Conservation (phyloP, 2,329 filamentous ascomycete genomes). For the Trichoderma harzianum region DNA sequence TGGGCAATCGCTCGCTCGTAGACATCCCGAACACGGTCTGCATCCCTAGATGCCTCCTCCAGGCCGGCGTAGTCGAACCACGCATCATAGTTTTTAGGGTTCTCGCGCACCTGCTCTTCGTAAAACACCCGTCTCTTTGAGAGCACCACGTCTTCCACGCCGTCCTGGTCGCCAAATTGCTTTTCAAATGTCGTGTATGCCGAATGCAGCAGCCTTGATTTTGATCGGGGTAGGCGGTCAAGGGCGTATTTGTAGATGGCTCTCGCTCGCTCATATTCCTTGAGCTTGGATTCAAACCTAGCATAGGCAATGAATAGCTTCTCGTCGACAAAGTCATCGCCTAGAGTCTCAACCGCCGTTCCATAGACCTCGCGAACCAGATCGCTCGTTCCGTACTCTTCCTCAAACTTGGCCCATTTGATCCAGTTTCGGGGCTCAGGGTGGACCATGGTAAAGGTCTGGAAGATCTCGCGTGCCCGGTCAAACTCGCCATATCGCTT, state of each 20-base stretch:
- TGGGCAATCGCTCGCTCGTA: constrained; percentile 97
- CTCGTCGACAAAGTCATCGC: constrained; percentile 95
- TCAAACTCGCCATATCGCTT: constrained; percentile 93
- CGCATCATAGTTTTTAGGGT: constrained; percentile 91
- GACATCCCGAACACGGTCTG: constrained; percentile 81
- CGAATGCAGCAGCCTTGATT: constrained; percentile 81
- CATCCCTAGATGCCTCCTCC: constrained; percentile 80
- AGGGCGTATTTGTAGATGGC: constrained; percentile 97
- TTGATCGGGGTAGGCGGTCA: constrained; percentile 84
- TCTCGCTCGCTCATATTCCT: constrained; percentile 88
- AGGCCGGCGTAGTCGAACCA: constrained; percentile 95
- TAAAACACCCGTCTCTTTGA: constrained; percentile 91
- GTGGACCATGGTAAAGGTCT: constrained; percentile 86
- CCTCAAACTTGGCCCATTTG: constrained; percentile 97
- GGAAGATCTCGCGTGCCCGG: constrained; percentile 83
- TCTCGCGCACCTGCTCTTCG: constrained; percentile 90
- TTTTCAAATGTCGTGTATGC: constrained; percentile 98
- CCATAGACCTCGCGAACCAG: constrained; percentile 90
- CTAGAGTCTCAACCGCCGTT: constrained; percentile 79
- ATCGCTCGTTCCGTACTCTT: constrained; percentile 90
- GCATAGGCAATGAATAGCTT: constrained; percentile 93
- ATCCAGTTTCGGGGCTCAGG: constrained; percentile 97
- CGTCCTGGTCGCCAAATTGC: constrained; percentile 89
- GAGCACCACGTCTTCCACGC: constrained; percentile 93
- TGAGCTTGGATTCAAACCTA: constrained; percentile 89